A percentile compares a stretch with the other conserved stretches of the same genome.
These are phyloP conservation scores for Micromonas pusilla DNA, from an alignment of 139 green algal genomes.

Conservation along the genomic window DNA sequence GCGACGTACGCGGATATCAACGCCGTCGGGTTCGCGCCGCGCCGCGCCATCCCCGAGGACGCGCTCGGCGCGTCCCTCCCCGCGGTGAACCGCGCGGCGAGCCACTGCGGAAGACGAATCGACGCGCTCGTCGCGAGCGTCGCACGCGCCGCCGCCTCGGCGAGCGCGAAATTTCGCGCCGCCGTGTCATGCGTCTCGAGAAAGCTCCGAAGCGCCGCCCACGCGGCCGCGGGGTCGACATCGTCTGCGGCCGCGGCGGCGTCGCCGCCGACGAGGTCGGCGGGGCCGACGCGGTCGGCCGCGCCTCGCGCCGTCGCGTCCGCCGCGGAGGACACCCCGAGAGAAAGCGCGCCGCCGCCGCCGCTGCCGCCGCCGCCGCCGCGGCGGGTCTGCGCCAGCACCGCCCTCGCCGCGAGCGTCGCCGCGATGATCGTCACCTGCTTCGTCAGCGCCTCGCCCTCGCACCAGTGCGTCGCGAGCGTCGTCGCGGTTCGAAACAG, in stretches of 20 bases:
- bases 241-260: not conserved
- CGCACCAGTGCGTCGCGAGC: not conserved
- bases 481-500: not conserved
- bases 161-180: conserved; percentile 4
- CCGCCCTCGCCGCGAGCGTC: conserved; percentile 8
- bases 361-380: too few relatives aligned
- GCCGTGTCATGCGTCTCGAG: not conserved
- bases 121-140: not conserved
- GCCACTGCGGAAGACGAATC: not conserved
- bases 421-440: not conserved
- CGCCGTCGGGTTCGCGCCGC: conserved; percentile 2
- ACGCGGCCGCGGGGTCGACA: not conserved
- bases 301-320: not conserved
- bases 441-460: conserved; percentile 2
- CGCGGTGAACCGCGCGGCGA: not conserved
- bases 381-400: not conserved
- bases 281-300: not conserved
- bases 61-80: not conserved
- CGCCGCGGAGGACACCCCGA: not conserved
- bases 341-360: not conserved
- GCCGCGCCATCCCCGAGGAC: not conserved
- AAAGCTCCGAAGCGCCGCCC: not conserved
- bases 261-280: not conserved
- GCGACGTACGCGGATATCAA: not conserved
- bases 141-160: conserved; percentile 1